Conservation (phyloP, 208 protist genomes). For the Trypanosoma theileri region DNA sequence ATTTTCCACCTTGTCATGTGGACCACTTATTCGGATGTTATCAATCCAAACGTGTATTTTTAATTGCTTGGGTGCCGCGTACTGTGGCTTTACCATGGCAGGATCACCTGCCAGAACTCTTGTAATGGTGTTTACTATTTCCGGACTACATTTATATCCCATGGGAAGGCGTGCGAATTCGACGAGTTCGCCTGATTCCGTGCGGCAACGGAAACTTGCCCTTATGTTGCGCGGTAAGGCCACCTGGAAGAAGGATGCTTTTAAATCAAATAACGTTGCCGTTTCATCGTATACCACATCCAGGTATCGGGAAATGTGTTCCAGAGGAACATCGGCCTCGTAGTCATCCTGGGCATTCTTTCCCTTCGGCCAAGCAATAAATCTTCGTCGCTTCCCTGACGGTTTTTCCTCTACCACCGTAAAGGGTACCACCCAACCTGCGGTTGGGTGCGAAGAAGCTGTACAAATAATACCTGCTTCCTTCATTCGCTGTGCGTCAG, state of each 20-base stretch:
- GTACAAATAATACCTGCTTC: slow-evolving; percentile 3
- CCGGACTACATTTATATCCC: too few relatives aligned
- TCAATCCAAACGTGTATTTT: too few relatives aligned
- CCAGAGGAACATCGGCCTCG: slow-evolving; percentile 10
- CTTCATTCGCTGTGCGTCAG: neutral
- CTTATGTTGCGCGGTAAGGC: neutral
- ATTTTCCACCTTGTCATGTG: too few relatives aligned
- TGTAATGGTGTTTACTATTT: too few relatives aligned
- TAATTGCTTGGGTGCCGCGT: too few relatives aligned
- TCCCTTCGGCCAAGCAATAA: slow-evolving; percentile 5
- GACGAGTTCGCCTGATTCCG: too few relatives aligned
- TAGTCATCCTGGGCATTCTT: slow-evolving; percentile 4
- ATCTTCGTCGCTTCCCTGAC: neutral
- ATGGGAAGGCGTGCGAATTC: too few relatives aligned
- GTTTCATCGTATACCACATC: slow-evolving; percentile 7
- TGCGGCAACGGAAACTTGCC: neutral
- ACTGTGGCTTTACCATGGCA: too few relatives aligned
- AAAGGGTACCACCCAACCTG: slow-evolving; percentile 8
- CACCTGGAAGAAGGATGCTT: neutral
- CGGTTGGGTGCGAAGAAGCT: neutral
- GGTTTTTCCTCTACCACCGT: neutral
- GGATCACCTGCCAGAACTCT: too few relatives aligned
- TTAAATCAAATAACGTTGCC: slow-evolving; percentile 12
- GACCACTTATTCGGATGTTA: too few relatives aligned
- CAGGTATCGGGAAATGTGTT: slow-evolving; percentile 4